Percentiles rank a stretch among this genome's conserved stretches.
Evolutionary conservation across 2,329 filamentous ascomycete genomes (phyloP).

Genomic region (Incumbomyces delicatus): DNA sequence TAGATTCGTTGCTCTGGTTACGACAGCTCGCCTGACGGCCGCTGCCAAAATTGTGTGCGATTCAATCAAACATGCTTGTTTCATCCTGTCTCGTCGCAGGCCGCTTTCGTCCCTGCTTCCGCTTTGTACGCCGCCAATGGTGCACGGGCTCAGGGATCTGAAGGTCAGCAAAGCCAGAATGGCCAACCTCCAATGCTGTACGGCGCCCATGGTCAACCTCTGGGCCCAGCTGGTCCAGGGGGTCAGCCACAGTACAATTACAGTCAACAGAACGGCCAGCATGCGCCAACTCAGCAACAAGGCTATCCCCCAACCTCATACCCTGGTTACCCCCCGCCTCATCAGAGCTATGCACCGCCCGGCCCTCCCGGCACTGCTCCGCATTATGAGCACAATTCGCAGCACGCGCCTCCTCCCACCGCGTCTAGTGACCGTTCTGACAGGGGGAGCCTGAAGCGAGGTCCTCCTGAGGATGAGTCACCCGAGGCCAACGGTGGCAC

Average conservation of each 20-base stretch:
- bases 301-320: conserved; percentile 13
- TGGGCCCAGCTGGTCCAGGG: conserved; percentile 28
- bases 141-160: conserved; percentile 22
- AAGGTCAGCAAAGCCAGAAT: conserved; percentile 24
- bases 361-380: conserved; percentile 15
- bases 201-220: conserved; percentile 41
- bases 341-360: conserved; percentile 12
- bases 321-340: neutral
- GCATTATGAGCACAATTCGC: conserved; percentile 17
- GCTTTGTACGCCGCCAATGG: conserved; percentile 48
- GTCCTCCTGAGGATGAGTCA: conserved; percentile 22
- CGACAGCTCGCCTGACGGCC: conserved; percentile 60
- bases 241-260: conserved; percentile 27
- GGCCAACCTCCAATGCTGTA: conserved; percentile 33
- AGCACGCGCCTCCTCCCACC: conserved; percentile 28
- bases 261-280: conserved; percentile 24
- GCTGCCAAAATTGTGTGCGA: conserved; percentile 61
- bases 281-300: conserved; percentile 20
- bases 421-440: conserved; percentile 39
- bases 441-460: conserved; percentile 20
- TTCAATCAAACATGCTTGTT: conserved; percentile 72
- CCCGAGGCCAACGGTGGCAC: conserved; percentile 24
- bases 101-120: conserved; percentile 63
- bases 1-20: conserved; percentile 70
- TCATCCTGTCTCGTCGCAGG: conserved; percentile 63